These are phyloP conservation scores for Globisporangium mamillatum DNA, from an alignment of 352 stramenopile species.

Conservation along the genomic window DNA sequence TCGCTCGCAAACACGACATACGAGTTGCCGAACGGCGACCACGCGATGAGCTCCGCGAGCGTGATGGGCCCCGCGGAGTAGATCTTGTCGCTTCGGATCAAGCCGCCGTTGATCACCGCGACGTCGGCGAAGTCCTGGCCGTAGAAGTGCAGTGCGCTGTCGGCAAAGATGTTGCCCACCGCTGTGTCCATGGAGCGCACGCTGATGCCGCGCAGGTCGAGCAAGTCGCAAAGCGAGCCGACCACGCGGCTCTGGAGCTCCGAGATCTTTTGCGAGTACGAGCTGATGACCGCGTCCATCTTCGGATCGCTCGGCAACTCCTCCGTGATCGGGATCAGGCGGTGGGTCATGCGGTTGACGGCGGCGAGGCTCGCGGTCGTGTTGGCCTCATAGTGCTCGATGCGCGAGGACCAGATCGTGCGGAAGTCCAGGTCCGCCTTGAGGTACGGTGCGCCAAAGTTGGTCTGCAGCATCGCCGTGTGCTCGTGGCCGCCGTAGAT, in stretches of 20 bases:
- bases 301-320: constrained; percentile 48
- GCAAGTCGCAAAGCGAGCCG: constrained; percentile 47
- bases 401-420: constrained; percentile 55
- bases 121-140: constrained; percentile 46
- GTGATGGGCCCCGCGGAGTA: constrained; percentile 46
- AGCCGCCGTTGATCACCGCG: constrained; percentile 59
- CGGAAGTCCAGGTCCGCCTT: constrained; percentile 76
- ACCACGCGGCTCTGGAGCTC: constrained; percentile 41
- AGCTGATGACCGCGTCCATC: constrained; percentile 49
- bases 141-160: constrained; percentile 51
- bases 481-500: constrained; percentile 78
- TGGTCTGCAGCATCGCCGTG: constrained; percentile 68
- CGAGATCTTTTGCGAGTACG: constrained; percentile 44
- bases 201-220: constrained; percentile 47
- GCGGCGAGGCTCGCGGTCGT: constrained; percentile 21
- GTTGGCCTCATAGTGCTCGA: constrained; percentile 54
- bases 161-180: constrained; percentile 53
- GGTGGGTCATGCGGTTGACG: constrained; percentile 48
- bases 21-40: constrained; percentile 70
- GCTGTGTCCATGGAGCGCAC: constrained; percentile 48
- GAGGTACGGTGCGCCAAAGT: constrained; percentile 68
- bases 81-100: constrained; percentile 63
- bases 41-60: constrained; percentile 54
- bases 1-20: constrained; percentile 59
- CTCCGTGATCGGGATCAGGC: constrained; percentile 51